Percentiles rank a stretch among this genome's conserved stretches.
These are phyloP conservation scores for Penicillium glabrum DNA, from an alignment of 2,329 filamentous ascomycete genomes.

Conservation along the genomic window DNA sequence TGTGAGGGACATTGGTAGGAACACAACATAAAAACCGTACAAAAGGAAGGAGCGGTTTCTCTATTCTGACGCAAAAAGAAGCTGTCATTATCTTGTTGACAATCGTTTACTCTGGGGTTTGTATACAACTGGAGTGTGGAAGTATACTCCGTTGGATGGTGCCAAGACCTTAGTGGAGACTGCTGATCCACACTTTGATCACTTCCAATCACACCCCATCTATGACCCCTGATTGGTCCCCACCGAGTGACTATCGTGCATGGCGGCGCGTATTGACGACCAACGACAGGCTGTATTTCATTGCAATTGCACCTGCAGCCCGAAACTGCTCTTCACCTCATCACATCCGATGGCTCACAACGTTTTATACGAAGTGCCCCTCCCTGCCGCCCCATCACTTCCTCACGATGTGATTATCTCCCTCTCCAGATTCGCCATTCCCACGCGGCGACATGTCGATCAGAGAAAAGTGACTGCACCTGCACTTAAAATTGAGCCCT, in stretches of 20 bases:
- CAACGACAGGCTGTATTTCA: conserved; percentile 21
- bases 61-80: too few species aligned
- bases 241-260: conserved; percentile 25
- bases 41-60: neutral
- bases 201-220: neutral
- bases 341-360: conserved; percentile 28
- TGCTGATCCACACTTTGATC: neutral
- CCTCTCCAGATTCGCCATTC: conserved; percentile 26
- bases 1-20: neutral
- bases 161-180: neutral
- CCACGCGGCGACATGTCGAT: conserved; percentile 21
- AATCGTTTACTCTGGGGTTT: too few species aligned
- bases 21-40: neutral
- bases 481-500: conserved; percentile 13
- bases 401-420: conserved; percentile 19
- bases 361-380: conserved; percentile 17
- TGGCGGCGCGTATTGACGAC: conserved; percentile 27
- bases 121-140: too few species aligned
- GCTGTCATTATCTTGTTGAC: too few species aligned
- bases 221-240: conserved; percentile 16
- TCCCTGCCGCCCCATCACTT: conserved; percentile 19
- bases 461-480: conserved; percentile 11
- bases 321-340: conserved; percentile 20
- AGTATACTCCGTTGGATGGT: neutral
- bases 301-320: conserved; percentile 8